Conservation (phyloP, 2,329 filamentous ascomycete species). For the Zymoseptoria passerinii region DNA sequence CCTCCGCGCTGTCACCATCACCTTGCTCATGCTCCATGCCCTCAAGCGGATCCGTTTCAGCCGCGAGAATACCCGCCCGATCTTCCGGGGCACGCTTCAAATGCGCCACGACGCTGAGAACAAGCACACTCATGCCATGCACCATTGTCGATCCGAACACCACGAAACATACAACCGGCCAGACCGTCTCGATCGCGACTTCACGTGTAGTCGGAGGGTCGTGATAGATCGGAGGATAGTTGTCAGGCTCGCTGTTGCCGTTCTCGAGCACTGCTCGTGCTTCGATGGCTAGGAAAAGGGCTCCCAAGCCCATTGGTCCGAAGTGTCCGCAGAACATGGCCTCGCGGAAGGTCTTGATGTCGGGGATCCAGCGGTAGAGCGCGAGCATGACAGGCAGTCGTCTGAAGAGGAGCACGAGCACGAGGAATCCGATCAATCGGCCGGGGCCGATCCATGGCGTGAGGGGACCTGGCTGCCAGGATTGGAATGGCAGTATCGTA, state of each 20-base stretch:
- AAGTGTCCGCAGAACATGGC: conserved; percentile 51
- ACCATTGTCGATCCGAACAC: conserved; percentile 47
- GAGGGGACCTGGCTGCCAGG: conserved; percentile 33
- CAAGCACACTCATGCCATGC: conserved; percentile 46
- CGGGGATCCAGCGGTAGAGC: conserved; percentile 41
- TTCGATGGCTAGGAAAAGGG: conserved; percentile 50
- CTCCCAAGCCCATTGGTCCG: conserved; percentile 50
- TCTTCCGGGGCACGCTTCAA: conserved; percentile 39
- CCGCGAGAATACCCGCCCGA: conserved; percentile 42
- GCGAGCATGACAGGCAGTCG: conserved; percentile 45
- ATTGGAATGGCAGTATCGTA: conserved; percentile 45
- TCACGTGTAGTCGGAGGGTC: conserved; percentile 28
- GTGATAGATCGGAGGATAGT: conserved; percentile 34
- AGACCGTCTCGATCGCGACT: conserved; percentile 40
- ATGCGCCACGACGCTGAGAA: conserved; percentile 43
- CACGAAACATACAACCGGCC: conserved; percentile 49
- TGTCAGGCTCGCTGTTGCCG: conserved; percentile 37
- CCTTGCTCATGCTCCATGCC: conserved; percentile 43
- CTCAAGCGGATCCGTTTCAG: conserved; percentile 42
- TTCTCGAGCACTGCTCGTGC: conserved; percentile 46
- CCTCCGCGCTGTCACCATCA: conserved; percentile 29
- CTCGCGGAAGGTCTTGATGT: conserved; percentile 44
- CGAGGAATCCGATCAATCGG: conserved; percentile 39
- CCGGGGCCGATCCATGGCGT: conserved; percentile 35
- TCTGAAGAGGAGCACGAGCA: conserved; percentile 45